Evolutionary conservation across 306 rosid genomes (phyloP).

Genomic region (Citrullus colocynthis): DNA sequence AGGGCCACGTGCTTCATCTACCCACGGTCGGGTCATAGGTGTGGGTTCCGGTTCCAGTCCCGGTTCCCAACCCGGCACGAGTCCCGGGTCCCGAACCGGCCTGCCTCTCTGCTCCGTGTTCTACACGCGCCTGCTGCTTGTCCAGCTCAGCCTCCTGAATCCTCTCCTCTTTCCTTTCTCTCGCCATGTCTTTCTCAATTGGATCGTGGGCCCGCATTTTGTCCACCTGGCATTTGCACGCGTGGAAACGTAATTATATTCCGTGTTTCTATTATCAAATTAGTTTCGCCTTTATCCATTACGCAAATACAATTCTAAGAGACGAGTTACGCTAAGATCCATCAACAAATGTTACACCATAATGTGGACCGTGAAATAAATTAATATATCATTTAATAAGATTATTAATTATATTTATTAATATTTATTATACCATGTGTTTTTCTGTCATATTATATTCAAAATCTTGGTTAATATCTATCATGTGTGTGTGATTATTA

Average conservation of each 20-base stretch:
- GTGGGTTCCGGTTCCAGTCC: not conserved
- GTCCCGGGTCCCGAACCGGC: not conserved
- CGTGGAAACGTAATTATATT: not conserved
- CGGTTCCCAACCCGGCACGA: not conserved
- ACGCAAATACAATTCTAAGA: too few relatives aligned
- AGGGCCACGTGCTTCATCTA: not conserved
- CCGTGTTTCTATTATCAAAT: too few relatives aligned
- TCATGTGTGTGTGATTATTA: too few relatives aligned
- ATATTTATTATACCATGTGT: too few relatives aligned
- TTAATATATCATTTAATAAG: too few relatives aligned
- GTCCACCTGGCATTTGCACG: constrained; percentile 24
- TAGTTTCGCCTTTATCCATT: too few relatives aligned
- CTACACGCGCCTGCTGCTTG: constrained; percentile 30
- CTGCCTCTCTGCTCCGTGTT: constrained; percentile 21
- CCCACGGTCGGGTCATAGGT: not conserved
- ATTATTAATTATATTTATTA: too few relatives aligned
- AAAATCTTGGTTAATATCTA: too few relatives aligned
- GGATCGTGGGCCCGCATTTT: constrained; percentile 25
- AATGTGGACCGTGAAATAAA: too few relatives aligned
- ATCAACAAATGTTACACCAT: too few relatives aligned
- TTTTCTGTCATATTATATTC: too few relatives aligned
- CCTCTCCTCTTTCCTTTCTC: constrained; percentile 24
- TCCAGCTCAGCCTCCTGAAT: constrained; percentile 26
- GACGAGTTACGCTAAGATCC: too few relatives aligned
- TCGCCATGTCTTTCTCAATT: constrained; percentile 24